Evolutionary conservation across 176 grass and related monocot genomes (phyloP).

Genomic region (Cocos nucifera): DNA sequence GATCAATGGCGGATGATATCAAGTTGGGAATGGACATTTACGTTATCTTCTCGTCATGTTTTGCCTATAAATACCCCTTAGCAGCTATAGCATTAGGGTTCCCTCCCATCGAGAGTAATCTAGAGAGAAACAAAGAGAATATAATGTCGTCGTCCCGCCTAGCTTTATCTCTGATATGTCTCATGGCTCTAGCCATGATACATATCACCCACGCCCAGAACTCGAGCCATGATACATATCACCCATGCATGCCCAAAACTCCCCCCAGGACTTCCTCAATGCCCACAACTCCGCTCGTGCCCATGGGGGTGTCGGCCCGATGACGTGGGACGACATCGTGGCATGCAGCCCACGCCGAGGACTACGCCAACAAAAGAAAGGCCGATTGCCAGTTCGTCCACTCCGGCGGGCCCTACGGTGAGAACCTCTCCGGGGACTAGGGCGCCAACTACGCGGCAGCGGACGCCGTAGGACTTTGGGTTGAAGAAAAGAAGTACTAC

Average conservation of each 20-base stretch:
- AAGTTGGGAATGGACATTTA: too few species aligned
- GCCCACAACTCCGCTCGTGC: slow-evolving; percentile 31
- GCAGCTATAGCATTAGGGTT: too few species aligned
- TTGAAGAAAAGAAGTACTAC: background rate
- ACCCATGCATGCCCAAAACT: slow-evolving; percentile 24
- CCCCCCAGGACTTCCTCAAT: slow-evolving; percentile 32
- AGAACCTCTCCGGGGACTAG: background rate
- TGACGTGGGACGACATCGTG: slow-evolving; percentile 30
- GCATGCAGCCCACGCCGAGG: slow-evolving; percentile 23
- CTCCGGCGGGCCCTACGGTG: background rate
- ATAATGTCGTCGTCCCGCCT: too few species aligned
- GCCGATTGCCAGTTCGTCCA: background rate
- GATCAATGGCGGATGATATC: too few species aligned
- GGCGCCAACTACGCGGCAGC: background rate
- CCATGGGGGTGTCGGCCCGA: slow-evolving; percentile 21
- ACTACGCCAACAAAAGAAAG: slow-evolving; percentile 24
- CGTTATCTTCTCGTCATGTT: too few species aligned
- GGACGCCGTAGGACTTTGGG: background rate
- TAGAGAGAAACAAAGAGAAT: too few species aligned
- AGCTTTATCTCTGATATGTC: too few species aligned
- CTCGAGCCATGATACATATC: background rate
- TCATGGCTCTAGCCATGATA: too few species aligned
- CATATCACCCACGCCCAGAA: slow-evolving; percentile 16
- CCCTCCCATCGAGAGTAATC: too few species aligned
- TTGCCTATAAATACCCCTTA: too few species aligned